Evolutionary conservation across 345 rosid species (phyloP).

Genomic region (Linum trigynum): DNA sequence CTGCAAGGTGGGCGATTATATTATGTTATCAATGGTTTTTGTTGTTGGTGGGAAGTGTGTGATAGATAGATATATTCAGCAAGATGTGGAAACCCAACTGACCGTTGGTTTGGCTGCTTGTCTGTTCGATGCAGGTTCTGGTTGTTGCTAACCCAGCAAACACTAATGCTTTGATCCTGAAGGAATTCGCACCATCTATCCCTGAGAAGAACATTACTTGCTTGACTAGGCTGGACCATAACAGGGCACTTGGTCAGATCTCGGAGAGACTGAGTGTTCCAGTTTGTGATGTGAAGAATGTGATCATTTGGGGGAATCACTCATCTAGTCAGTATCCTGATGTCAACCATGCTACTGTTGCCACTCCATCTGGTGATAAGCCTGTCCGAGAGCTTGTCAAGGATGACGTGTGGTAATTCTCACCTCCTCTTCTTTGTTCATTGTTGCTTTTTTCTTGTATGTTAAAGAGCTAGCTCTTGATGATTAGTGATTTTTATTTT

Average conservation of each 20-base stretch:
- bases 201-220: constrained; percentile 90
- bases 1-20: constrained; percentile 66
- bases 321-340: constrained; percentile 97
- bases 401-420: constrained; percentile 67
- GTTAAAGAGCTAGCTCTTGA: background rate
- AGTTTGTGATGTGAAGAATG: constrained; percentile 89
- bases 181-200: constrained; percentile 95
- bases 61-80: too few species aligned
- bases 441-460: background rate
- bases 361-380: constrained; percentile 58
- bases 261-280: constrained; percentile 81
- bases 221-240: constrained; percentile 93
- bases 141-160: constrained; percentile 99
- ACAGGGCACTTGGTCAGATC: constrained; percentile 97
- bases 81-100: background rate
- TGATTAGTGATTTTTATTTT: background rate
- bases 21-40: background rate
- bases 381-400: constrained; percentile 77
- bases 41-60: background rate
- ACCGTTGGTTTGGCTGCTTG: background rate
- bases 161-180: constrained; percentile 92
- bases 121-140: constrained; percentile 50
- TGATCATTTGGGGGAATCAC: constrained; percentile 97
- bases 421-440: background rate
- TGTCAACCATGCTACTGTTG: constrained; percentile 93